These are phyloP conservation scores for Entomophthora muscae DNA, from an alignment of 371 early-diverging fungal genomes.

Conservation along the genomic window DNA sequence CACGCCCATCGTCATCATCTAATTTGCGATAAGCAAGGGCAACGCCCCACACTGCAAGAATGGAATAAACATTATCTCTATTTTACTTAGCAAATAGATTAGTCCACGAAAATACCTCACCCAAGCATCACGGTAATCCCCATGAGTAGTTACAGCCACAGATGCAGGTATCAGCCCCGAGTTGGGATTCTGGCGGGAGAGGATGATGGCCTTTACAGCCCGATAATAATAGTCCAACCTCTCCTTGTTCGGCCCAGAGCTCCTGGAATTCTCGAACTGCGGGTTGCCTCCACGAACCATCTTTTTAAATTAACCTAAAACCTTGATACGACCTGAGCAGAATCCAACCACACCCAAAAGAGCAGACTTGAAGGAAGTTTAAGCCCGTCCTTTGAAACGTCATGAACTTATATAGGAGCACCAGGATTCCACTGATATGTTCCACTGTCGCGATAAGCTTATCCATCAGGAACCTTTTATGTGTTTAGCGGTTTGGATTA, in stretches of 20 bases:
- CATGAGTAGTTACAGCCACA: constrained; percentile 64
- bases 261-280: too few species aligned
- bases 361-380: too few species aligned
- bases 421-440: too few species aligned
- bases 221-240: constrained; percentile 60
- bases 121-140: constrained; percentile 84
- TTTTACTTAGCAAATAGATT: neutral
- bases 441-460: too few species aligned
- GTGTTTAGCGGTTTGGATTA: too few species aligned
- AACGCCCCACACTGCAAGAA: constrained; percentile 67
- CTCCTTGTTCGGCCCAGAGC: constrained; percentile 15
- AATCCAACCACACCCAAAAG: too few species aligned
- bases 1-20: constrained; percentile 64
- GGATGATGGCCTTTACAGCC: constrained; percentile 50
- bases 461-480: too few species aligned
- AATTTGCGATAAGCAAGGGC: constrained; percentile 68
- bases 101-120: constrained; percentile 38
- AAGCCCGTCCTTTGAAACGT: too few species aligned
- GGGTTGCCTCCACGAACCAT: too few species aligned
- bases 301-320: too few species aligned
- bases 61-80: constrained; percentile 88
- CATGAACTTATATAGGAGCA: too few species aligned
- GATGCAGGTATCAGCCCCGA: constrained; percentile 84
- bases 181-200: constrained; percentile 59
- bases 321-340: too few species aligned